These are phyloP conservation scores for Penicillium argentinense DNA, from an alignment of 495 filamentous ascomycete genomes.

Conservation along the genomic window DNA sequence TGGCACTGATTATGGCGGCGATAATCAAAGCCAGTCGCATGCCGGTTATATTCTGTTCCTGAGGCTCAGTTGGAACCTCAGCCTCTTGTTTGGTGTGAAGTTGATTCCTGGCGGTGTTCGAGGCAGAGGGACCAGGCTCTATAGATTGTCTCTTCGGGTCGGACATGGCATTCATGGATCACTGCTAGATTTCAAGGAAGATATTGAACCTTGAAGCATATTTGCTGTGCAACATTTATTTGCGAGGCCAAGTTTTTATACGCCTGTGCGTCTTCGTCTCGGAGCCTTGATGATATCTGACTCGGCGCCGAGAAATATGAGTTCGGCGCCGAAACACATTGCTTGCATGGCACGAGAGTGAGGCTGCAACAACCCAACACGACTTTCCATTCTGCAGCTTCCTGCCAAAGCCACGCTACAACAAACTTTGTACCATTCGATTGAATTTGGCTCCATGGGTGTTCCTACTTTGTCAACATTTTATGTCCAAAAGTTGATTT, in stretches of 20 bases:
- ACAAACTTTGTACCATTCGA: too few species aligned
- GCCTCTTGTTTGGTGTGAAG: background rate
- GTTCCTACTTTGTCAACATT: too few species aligned
- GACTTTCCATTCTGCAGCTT: background rate
- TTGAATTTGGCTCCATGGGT: too few species aligned
- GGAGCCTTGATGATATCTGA: background rate
- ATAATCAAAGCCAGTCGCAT: constrained; percentile 2
- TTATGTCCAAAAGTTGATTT: too few species aligned
- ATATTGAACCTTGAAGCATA: too few species aligned
- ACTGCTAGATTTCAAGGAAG: too few species aligned
- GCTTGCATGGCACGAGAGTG: background rate
- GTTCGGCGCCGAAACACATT: background rate
- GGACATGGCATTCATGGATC: too few species aligned
- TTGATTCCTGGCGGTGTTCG: background rate
- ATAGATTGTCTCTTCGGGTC: background rate
- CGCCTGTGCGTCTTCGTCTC: background rate
- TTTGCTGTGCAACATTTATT: too few species aligned
- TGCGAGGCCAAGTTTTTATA: too few species aligned
- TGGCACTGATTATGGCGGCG: constrained; percentile 3
- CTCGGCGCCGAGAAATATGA: background rate
- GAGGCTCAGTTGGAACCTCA: background rate
- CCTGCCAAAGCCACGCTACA: too few species aligned
- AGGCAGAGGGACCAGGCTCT: background rate
- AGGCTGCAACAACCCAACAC: background rate
- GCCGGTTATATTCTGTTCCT: constrained; percentile 1